Percentiles rank a stretch among this genome's conserved stretches.
Evolutionary conservation across 805 yeast species (phyloP).

Genomic region (Zygosaccharomyces bisporus): DNA sequence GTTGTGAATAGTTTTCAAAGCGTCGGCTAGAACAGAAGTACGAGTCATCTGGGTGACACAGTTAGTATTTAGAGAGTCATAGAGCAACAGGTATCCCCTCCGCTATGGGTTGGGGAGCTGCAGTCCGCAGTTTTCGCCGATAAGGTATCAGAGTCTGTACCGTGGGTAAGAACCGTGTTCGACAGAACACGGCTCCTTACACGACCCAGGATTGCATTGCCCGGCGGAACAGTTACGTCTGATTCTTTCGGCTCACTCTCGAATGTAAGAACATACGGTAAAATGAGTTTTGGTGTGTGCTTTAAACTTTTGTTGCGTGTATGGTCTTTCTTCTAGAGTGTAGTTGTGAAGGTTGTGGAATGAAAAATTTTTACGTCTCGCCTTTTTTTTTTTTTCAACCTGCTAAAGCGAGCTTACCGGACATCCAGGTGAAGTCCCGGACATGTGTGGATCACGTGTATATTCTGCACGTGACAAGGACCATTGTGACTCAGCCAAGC

Average conservation of each 20-base stretch:
- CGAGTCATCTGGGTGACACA: conserved; percentile 69
- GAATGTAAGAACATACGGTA: conserved; percentile 5
- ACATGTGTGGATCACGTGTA: no score
- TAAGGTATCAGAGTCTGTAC: conserved; percentile 9
- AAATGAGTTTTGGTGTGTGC: not conserved
- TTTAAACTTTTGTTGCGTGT: not conserved
- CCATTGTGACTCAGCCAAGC: no score
- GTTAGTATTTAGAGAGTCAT: conserved; percentile 11
- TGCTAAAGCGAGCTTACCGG: no score
- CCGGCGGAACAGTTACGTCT: conserved; percentile 6
- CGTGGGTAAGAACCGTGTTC: conserved; percentile 6
- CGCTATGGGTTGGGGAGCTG: not conserved
- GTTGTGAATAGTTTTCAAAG: conserved; percentile 94
- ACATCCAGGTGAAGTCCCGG: no score
- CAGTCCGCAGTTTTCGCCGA: not conserved
- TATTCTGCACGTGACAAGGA: no score
- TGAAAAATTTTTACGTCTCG: not conserved
- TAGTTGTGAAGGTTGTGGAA: not conserved
- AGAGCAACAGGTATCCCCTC: conserved; percentile 5
- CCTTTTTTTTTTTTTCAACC: no score
- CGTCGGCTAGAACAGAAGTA: conserved; percentile 97
- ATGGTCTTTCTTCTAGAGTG: no score
- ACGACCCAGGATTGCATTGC: not conserved
- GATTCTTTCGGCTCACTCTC: conserved; percentile 8
- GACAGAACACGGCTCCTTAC: conserved; percentile 3